These are phyloP conservation scores for Rhizopogon vinicolor DNA, from an alignment of 768 basidiomycete species.

Conservation along the genomic window DNA sequence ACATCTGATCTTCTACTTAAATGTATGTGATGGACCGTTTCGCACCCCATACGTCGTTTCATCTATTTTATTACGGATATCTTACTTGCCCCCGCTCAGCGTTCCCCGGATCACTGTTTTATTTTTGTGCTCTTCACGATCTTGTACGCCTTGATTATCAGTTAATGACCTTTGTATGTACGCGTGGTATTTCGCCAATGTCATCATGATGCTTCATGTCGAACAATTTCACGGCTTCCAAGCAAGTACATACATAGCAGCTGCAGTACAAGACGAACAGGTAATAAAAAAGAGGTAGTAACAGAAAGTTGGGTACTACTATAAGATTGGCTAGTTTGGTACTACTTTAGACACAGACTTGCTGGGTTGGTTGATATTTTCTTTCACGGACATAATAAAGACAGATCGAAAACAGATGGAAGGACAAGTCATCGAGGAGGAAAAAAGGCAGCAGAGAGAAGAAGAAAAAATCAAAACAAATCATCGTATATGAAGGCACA, in stretches of 20 bases:
- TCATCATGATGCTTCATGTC: background rate
- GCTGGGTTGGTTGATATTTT: constrained; percentile 5
- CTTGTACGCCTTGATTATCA: too few species aligned
- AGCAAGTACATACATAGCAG: background rate
- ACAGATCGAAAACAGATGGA: constrained; percentile 28
- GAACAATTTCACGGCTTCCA: background rate
- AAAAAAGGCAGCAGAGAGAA: constrained; percentile 7
- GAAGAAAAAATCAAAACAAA: constrained; percentile 23
- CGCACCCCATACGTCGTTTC: too few species aligned
- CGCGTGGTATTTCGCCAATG: background rate
- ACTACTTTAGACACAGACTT: constrained; percentile 10
- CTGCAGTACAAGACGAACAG: background rate
- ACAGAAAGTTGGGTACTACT: constrained; percentile 8
- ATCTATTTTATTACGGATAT: background rate
- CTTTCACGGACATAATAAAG: constrained; percentile 6
- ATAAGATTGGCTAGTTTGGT: constrained; percentile 2
- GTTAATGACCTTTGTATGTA: background rate
- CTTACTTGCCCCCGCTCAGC: background rate
- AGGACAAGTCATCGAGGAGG: constrained; percentile 11
- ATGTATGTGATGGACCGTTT: background rate
- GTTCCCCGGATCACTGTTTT: background rate
- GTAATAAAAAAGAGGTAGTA: background rate
- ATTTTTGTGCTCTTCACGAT: too few species aligned
- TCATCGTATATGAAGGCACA: constrained; percentile 27
- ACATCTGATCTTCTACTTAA: constrained; percentile 12